Evolutionary conservation across 768 basidiomycete species (phyloP), one percentile per base, ranked within the genome.

Genomic region (Phylloporus rhodoxanthus): DNA sequence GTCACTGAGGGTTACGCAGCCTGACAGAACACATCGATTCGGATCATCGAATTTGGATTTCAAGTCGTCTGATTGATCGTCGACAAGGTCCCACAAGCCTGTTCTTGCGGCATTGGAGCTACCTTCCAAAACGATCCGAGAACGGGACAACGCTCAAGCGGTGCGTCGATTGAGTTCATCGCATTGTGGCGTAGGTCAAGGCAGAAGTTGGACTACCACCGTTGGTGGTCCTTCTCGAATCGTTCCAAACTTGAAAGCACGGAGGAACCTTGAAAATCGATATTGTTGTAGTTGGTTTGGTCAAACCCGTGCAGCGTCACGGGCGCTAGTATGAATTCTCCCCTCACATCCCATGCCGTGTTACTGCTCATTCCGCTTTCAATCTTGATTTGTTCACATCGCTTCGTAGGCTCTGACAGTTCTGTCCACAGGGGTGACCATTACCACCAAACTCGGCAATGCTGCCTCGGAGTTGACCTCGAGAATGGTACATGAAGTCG

Each of bases 171-270:
- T 41, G 30, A 48, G 48, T 54, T 29, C 57, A 42, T 28, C n/a
- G 43, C 19, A 10, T 11, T 19, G 57, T 56, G 50, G 57, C 44
- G 44, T 10, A 28, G 11, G 21, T 20, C 15, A 20, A 30, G n/a
- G 5, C 5, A 30, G 42, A 30, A 43, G 19, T 10, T 21, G 29
- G 17, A 25, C 15, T 17, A 43, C 5, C 43, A 20, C 19, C 21
- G 2, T 29, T 36, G 19, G 32, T 36, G 10, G 25, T 2, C 29
- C 39, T 49, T 60, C 54, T 7, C 25, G 25, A 19, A 36, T 25
- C 20, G 25, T 25, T 43, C 47, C 42, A 50, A 41, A 38, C 47
- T 46, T 11, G 41, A 52, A 62, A 48, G 14, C 36, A 51, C 39
- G 30, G 4, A 6, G 25, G 56, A 61, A 58, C 40, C 26, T 26